Conservation (phyloP, 176 grass and related monocot species). For the Saccharum spontaneum region DNA sequence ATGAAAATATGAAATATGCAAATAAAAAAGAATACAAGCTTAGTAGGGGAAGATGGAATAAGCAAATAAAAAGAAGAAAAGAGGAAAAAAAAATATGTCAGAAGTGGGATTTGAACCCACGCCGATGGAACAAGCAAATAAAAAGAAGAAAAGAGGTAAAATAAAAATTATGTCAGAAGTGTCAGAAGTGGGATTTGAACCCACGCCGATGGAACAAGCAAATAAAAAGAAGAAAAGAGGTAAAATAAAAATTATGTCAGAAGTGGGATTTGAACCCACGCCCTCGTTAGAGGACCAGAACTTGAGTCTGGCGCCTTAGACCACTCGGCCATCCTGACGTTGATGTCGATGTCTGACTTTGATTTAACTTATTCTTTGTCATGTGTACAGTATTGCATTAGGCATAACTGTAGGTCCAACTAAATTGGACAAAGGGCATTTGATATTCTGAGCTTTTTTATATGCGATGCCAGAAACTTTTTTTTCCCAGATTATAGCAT, state of each 20-base stretch:
- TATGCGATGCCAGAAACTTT: not conserved
- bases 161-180: too few species aligned
- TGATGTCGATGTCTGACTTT: not conserved
- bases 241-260: constrained; percentile 28
- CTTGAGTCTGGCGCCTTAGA: constrained; percentile 99
- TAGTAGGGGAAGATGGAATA: too few species aligned
- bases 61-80: too few species aligned
- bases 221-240: not conserved
- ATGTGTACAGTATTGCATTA: not conserved
- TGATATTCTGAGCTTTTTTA: not conserved
- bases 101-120: too few species aligned
- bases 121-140: not conserved
- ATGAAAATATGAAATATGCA: too few species aligned
- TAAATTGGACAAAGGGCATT: not conserved
- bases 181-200: too few species aligned
- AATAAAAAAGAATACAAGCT: too few species aligned
- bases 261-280: constrained; percentile 97
- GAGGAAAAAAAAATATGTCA: too few species aligned
- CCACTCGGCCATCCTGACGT: constrained; percentile 99
- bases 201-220: not conserved
- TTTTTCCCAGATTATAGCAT: not conserved
- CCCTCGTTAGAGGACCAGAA: constrained; percentile 97
- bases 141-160: not conserved
- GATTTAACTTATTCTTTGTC: not conserved
- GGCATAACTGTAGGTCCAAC: not conserved